Evolutionary conservation across 2,329 filamentous ascomycete species (phyloP).

Genomic region (Aspergillus carbonarius): DNA sequence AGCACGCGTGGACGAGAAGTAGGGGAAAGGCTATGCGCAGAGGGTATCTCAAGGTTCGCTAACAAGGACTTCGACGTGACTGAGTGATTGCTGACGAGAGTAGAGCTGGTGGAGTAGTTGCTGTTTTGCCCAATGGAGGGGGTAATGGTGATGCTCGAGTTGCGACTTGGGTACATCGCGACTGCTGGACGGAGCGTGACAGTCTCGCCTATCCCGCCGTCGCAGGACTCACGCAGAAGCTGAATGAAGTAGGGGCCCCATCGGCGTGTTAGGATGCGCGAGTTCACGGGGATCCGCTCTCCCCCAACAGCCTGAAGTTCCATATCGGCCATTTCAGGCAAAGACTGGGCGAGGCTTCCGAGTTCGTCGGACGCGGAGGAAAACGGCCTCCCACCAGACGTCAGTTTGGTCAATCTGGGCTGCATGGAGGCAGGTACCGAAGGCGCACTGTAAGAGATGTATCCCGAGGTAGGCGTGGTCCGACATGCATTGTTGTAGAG

Average conservation of each 20-base stretch:
- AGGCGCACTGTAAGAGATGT: constrained; percentile 78
- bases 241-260: constrained; percentile 98
- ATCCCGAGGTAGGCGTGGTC: constrained; percentile 73
- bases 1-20: constrained; percentile 75
- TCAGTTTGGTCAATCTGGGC: constrained; percentile 49
- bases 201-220: constrained; percentile 69
- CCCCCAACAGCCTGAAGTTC: constrained; percentile 90
- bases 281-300: constrained; percentile 91
- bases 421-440: constrained; percentile 58
- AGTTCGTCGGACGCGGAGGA: constrained; percentile 79
- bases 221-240: constrained; percentile 75
- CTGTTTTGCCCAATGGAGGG: constrained; percentile 47
- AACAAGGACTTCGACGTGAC: constrained; percentile 34
- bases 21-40: constrained; percentile 54
- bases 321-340: constrained; percentile 93
- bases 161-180: constrained; percentile 61
- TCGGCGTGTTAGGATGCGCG: constrained; percentile 77
- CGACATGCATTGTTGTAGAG: constrained; percentile 93
- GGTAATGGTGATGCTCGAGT: constrained; percentile 85
- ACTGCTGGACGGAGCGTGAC: constrained; percentile 69
- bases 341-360: constrained; percentile 72
- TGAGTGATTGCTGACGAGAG: constrained; percentile 37
- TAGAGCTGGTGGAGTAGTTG: constrained; percentile 45
- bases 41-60: constrained; percentile 52
- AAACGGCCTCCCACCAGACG: constrained; percentile 73